These are phyloP conservation scores for Lippia alba DNA, from an alignment of 305 asterid species.

Conservation along the genomic window DNA sequence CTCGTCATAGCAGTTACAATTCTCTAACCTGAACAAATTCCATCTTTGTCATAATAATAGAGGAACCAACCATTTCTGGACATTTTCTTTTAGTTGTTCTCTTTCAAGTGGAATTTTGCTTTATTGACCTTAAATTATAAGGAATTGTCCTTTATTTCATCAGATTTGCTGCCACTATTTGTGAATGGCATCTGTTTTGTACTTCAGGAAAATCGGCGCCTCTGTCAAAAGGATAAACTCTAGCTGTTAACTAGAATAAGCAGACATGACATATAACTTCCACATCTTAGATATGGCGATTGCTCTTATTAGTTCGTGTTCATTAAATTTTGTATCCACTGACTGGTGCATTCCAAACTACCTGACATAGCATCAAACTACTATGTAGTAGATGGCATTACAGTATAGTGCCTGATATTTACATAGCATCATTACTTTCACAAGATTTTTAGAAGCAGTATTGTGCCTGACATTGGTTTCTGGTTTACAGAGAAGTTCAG, in stretches of 20 bases:
- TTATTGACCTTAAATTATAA: conserved; percentile 16
- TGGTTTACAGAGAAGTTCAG: conserved; percentile 80
- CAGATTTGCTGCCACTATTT: conserved; percentile 18
- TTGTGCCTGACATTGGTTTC: conserved; percentile 25
- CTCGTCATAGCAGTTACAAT: conserved; percentile 21
- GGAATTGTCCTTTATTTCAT: not conserved
- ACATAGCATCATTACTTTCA: conserved; percentile 1
- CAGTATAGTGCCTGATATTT: too few relatives aligned
- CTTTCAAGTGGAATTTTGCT: not conserved
- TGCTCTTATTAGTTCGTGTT: conserved; percentile 8
- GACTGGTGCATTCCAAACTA: not conserved
- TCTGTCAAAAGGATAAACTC: conserved; percentile 4
- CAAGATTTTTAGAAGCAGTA: conserved; percentile 8
- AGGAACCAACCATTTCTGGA: conserved; percentile 3
- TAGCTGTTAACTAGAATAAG: not conserved
- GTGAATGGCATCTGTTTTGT: conserved; percentile 21
- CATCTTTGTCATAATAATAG: not conserved
- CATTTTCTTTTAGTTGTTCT: conserved; percentile 13
- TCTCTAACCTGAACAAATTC: not conserved
- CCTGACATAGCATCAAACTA: conserved; percentile 18
- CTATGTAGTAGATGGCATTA: conserved; percentile 23
- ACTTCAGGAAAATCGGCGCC: conserved; percentile 22
- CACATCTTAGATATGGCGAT: conserved; percentile 16
- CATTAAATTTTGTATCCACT: conserved; percentile 10
- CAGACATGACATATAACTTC: conserved; percentile 10